phyloP scores from a whole-genome alignment of 2,329 filamentous ascomycete genomes.

The Apiospora phragmitis region DNA sequence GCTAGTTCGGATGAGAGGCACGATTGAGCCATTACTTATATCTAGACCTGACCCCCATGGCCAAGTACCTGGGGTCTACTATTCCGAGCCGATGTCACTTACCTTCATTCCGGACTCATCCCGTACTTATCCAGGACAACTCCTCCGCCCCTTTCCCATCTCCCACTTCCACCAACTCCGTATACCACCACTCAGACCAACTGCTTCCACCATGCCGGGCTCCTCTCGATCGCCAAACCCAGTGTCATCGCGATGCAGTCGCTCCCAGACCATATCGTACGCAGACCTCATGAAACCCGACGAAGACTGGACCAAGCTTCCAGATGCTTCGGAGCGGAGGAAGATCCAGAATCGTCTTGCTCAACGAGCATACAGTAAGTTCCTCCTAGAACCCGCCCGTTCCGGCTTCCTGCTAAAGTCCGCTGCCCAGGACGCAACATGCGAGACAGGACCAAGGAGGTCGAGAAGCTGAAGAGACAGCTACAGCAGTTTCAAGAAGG shows the following conservation, averaged over 20 bases:
- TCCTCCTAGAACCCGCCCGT: neutral
- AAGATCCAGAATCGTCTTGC: constrained; percentile 38
- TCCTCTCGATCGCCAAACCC: constrained; percentile 12
- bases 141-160: neutral
- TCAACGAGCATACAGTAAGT: constrained; percentile 35
- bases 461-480: constrained; percentile 26
- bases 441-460: constrained; percentile 26
- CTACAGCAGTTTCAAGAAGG: constrained; percentile 25
- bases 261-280: constrained; percentile 34
- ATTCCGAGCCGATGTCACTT: neutral
- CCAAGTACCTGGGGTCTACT: neutral
- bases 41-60: constrained; percentile 2
- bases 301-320: constrained; percentile 36
- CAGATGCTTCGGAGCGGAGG: constrained; percentile 33
- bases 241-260: constrained; percentile 32
- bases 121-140: neutral
- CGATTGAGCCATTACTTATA: neutral
- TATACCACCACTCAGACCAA: neutral
- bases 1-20: neutral
- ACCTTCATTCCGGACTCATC: neutral
- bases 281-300: constrained; percentile 36
- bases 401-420: neutral
- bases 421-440: constrained; percentile 23
- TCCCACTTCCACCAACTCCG: neutral
- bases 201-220: neutral